Percentiles rank a stretch among this genome's conserved stretches.
phyloP scores from a whole-genome alignment of 805 yeast genomes.

The Candida qinlingensis region DNA sequence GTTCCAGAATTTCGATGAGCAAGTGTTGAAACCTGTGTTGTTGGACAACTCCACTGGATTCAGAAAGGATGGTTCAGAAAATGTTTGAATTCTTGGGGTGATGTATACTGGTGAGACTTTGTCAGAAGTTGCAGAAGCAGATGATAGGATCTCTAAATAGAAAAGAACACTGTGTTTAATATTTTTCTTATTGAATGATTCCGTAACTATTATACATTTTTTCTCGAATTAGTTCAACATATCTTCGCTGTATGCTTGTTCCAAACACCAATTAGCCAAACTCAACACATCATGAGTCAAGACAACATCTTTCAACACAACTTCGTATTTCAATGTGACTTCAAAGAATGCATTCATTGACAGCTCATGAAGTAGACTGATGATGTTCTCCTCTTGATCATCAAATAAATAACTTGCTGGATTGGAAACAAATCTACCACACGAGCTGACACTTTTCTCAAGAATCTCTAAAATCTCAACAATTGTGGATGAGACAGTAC shows the following conservation, averaged over 20 bases:
- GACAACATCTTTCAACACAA: conserved; percentile 57
- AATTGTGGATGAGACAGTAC: conserved; percentile 47
- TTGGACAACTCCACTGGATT: conserved; percentile 44
- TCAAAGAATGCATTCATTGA: conserved; percentile 60
- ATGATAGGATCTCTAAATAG: too few species aligned
- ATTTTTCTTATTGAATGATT: too few species aligned
- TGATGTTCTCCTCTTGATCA: conserved; percentile 33
- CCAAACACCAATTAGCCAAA: conserved; percentile 69
- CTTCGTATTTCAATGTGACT: conserved; percentile 59
- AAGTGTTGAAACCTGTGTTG: conserved; percentile 86
- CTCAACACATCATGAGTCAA: conserved; percentile 58
- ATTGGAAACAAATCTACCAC: conserved; percentile 41
- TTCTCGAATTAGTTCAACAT: conserved; percentile 20
- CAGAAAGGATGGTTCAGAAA: conserved; percentile 11
- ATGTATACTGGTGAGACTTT: too few species aligned
- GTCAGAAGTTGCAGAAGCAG: too few species aligned
- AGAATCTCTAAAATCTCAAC: conserved; percentile 55
- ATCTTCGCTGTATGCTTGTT: conserved; percentile 49
- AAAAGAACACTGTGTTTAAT: too few species aligned
- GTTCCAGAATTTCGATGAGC: conserved; percentile 92
- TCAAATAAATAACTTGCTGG: conserved; percentile 24
- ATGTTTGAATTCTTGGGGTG: neutral
- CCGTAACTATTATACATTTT: too few species aligned
- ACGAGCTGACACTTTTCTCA: conserved; percentile 53
- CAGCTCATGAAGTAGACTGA: conserved; percentile 56